Base-by-base conservation (phyloP, 257 asterid species). In the Galeopsis tetrahit region DNA sequence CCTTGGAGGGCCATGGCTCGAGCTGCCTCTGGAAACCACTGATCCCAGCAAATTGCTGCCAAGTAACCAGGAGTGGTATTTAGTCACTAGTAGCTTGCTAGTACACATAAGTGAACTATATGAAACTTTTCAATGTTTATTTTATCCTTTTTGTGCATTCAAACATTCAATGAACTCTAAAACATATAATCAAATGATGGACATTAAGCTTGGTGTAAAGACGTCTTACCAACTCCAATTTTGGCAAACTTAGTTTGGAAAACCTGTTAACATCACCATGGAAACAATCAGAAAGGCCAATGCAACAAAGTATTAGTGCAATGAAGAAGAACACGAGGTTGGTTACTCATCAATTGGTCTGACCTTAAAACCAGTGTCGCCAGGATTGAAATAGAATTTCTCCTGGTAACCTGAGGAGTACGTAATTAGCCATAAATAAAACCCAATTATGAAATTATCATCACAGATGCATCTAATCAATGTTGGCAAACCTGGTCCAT, bases 11-110 rank as follows among this genome's bases (percentile, higher is more conserved):
- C 99, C 97, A 94, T 87, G 64, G 96, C 99, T 71, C 99, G 87
- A 59, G 99, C 97, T 51, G 93, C 97, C 89, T 94, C 99, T 0
- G 99, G 99, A 84, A 95, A 95, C 99, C 99, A 95, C 80, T 92
- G 96, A 77, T 95, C 99, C 98, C 98, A 95, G 87, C 99, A 92
- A 83, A 92, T 95, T 42, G 86, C 99, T 95, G 78, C 63, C n/a
- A 36, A 73, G 70, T 72, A 66, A 75, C 17, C 44, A 49, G 66
- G 35, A 67, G 38, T 33, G 4, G 56, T 38, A 62, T 53, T 70
- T 58, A 78, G 72, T 46, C 43, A 7, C 36, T 32, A 51, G 61
- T 49, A 31, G 34, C 33, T 17, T 67, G 21, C 60, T 14, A 51
- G 28, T 5, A 11, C 35, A 11, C n/a, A 43, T 42, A 15, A 51